Evolutionary conservation across 2,329 filamentous ascomycete species (phyloP), one percentile per base, ranked within the genome.

Genomic region (Talaromyces verruculosus): DNA sequence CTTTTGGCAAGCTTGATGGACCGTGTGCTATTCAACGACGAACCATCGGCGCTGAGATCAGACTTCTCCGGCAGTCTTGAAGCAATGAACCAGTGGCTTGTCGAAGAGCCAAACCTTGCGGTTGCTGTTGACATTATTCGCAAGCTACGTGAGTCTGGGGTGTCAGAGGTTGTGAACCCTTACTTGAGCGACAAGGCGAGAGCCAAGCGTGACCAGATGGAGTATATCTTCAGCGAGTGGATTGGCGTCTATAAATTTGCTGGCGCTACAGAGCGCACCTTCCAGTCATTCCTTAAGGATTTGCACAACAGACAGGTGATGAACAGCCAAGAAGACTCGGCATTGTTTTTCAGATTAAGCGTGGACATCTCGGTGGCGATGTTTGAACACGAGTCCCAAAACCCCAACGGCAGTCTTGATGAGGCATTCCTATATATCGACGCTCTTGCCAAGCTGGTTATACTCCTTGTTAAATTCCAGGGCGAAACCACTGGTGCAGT

Each of bases 211-310:
- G 92, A 96, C 68, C 92, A 97, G 76, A 88, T 96, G 79, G 92
- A 96, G 71, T 98, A 99, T 75, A 85, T 97, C 22, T 97, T 99
- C 73, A 93, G 94, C 51, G 95, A 99, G 80, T 99, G 95, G 95
- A 87, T 94, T 33, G 88, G 90, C 67, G 85, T 97, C 7, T 90
- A 85, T 80, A 90, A 90, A 77, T 91, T 92, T 71, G 85, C 88
- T n/a, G 88, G 89, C 70, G 87, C 89, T 3, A 88, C 89, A 3
- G 90, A 92, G 68, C 91, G 90, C 73, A 86, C 89, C 0, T 84
- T 88, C 63, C 81, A 85, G 5, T 87, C 91, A 1, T 98, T 98
- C 77, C 86, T 97, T 55, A 88, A 90, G 72, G 94, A 98, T 77
- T 82, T 98, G 73, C 90, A 94, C 72, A 84, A 88, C 65, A 86